Evolutionary conservation across 768 basidiomycete genomes (phyloP), one percentile per base, ranked within the genome.

Genomic region (Auricularia auricula-judae): DNA sequence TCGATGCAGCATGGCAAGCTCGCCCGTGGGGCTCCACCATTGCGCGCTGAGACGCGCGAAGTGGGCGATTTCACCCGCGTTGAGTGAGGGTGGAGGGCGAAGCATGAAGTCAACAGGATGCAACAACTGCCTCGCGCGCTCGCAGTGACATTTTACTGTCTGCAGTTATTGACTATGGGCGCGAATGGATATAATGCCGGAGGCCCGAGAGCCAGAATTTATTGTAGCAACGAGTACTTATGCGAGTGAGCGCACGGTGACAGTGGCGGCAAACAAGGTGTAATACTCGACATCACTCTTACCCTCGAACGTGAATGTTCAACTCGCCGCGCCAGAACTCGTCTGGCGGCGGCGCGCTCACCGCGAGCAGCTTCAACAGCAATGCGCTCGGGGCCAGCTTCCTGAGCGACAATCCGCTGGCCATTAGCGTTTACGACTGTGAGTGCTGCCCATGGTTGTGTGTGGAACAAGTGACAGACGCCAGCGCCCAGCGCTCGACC

Each of bases 11-110:
- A 93, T 77, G 3, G 78, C 80, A 72, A 96, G 95, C 74, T 98
- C 95, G 68, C 96, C 95, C 21, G 80, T 83, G 71, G 96, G 92
- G 74, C 95, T 86, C 94, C 95, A 98, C 95, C 95, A 98, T 70
- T 86, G 80, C n/a, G 88, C 86, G 1, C 93, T 91, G 3, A 97
- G 85, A 34, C 82, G 80, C 2, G 94, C 92, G 74, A 98, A 97
- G 73, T 92, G 91, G 0, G 88, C 86, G 44, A 97, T 89, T 75
- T 98, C 95, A 63, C 80, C 81, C 0, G 80, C 72, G 72, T 96
- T 94, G 69, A 93, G 81, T 2, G 86, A 80, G 33, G 80, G 56
- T 8, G 56, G 56, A 16, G 47, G 47, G 47, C 47, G 47, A 16
- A 51, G 47, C 47, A 51, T 51, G 47, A 18, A 51, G 7, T 42